These are phyloP conservation scores for Rutidosis leptorrhynchoides DNA, from an alignment of 129 eudicot species.

Conservation along the genomic window DNA sequence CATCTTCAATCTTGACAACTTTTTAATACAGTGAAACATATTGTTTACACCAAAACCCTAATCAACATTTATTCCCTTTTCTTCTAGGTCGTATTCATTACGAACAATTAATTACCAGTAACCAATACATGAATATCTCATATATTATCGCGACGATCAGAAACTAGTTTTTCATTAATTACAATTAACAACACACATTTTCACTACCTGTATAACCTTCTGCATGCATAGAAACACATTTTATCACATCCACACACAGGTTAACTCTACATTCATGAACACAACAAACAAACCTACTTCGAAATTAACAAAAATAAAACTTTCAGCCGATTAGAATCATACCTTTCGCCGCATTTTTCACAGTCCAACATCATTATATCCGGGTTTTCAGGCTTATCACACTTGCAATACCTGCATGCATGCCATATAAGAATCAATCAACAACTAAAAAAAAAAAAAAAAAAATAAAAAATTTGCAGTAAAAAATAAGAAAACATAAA, in stretches of 20 bases:
- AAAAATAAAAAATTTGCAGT: not conserved
- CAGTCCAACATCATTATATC: not conserved
- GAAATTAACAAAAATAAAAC: too few relatives aligned
- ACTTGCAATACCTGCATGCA: not conserved
- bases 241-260: too few relatives aligned
- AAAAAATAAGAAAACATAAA: not conserved
- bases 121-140: too few relatives aligned
- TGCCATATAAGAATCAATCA: not conserved
- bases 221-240: not conserved
- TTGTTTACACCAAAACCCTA: not conserved
- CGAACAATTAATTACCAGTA: too few relatives aligned
- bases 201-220: not conserved
- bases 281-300: not conserved
- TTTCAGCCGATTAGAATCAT: not conserved
- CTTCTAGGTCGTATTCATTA: too few relatives aligned
- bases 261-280: not conserved
- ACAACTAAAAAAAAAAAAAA: not conserved
- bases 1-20: not conserved
- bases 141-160: too few relatives aligned
- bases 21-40: not conserved
- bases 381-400: not conserved
- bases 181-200: not conserved
- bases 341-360: not conserved
- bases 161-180: too few relatives aligned
- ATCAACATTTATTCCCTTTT: too few relatives aligned